Evolutionary conservation across 2,329 filamentous ascomycete genomes (phyloP), one percentile per base, ranked within the genome.

Genomic region (Chaetomium globosum): DNA sequence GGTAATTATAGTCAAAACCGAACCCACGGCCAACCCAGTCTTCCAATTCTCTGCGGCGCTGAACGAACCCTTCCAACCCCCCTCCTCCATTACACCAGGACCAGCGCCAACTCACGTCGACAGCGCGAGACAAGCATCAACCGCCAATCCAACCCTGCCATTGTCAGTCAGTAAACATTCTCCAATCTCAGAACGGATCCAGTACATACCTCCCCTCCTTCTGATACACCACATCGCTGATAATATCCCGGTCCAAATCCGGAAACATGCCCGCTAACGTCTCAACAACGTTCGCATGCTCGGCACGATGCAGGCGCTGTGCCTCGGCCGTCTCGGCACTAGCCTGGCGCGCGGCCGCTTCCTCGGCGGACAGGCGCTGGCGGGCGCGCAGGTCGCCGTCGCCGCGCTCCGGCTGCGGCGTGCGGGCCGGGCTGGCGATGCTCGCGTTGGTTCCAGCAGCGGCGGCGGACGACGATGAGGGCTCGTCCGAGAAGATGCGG

Each of bases 231-330:
- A 99, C 95, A 79, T 99, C 95, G 73, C 93, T 93, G 74, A 99
- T 98, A 46, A 99, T 85, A 57, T 99, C 96, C 73, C 88, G 87
- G 76, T 99, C 95, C 59, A 99, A 81, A 74, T 96, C 93, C 0
- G 95, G 95, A 76, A 99, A 99, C 95, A 99, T 99, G 72, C 92
- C 90, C 56, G 92, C 89, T 64, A 99, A 80, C 43, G 95, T 98
- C 78, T 98, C 95, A 2, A 98, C 94, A 8, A 99, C 88, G 72
- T 93, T 94, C 61, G 87, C 83, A 77, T 98, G 93, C 81, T 99
- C 95, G 63, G 89, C 89, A 43, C 88, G 83, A 71, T 95, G 88
- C 66, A 98, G 87, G 19, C 90, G 83, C 69, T 93, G 87, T 8
- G 94, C 94, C 76, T 99, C 91, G 10, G 94, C 94, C 7, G 86